Evolutionary conservation across 768 basidiomycete species (phyloP).

Genomic region (Saitozyma podzolica): DNA sequence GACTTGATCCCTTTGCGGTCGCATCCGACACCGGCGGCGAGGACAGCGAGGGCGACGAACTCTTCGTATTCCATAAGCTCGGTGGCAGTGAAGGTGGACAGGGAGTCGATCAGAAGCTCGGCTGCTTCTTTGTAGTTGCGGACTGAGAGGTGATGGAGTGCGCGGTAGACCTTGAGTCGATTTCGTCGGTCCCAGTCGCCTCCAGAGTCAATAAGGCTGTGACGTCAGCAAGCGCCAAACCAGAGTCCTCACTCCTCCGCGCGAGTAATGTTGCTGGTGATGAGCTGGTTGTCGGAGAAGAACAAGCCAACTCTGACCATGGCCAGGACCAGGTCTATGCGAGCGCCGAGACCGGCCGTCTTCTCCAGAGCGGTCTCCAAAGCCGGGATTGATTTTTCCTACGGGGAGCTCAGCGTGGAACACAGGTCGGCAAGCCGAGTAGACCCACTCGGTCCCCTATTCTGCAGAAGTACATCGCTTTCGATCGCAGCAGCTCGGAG

Average conservation of each 20-base stretch:
- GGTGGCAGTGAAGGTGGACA: slow-evolving; percentile 91
- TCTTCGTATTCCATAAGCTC: slow-evolving; percentile 86
- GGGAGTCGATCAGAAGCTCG: slow-evolving; percentile 82
- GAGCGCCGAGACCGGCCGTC: slow-evolving; percentile 85
- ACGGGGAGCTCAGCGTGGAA: slow-evolving; percentile 7
- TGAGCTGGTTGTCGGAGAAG: slow-evolving; percentile 73
- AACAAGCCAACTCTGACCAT: slow-evolving; percentile 88
- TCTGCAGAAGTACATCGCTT: slow-evolving; percentile 79
- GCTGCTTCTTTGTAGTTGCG: slow-evolving; percentile 87
- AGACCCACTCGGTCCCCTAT: slow-evolving; percentile 74
- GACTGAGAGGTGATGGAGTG: slow-evolving; percentile 77
- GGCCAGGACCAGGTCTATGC: slow-evolving; percentile 88
- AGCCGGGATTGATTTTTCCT: slow-evolving; percentile 80
- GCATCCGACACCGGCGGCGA: slow-evolving; percentile 73
- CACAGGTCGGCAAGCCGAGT: background rate
- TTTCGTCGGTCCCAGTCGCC: slow-evolving; percentile 99
- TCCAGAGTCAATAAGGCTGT: slow-evolving; percentile 84
- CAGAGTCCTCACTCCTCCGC: slow-evolving; percentile 71
- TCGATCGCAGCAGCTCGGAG: slow-evolving; percentile 76
- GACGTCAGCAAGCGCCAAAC: background rate
- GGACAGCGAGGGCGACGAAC: slow-evolving; percentile 80
- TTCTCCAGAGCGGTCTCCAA: slow-evolving; percentile 83
- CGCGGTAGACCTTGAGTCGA: slow-evolving; percentile 92
- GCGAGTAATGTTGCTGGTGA: slow-evolving; percentile 69
- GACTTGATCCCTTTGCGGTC: slow-evolving; percentile 85